Conservation (phyloP, 2,329 filamentous ascomycete species). For the Coniochaeta ligniaria region DNA sequence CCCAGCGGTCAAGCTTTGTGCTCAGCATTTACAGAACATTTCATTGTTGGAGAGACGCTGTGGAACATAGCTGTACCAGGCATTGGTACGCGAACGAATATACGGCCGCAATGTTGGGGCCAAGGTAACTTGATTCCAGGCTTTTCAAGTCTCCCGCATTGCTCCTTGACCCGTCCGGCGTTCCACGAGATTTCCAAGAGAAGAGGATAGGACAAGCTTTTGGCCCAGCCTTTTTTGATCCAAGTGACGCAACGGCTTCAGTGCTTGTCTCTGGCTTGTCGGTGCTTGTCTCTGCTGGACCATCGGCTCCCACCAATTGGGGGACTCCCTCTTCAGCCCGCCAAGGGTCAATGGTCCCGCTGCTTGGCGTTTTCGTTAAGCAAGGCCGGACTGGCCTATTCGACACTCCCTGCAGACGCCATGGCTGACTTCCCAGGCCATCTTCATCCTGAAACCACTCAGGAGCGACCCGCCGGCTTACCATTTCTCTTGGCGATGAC, state of each 20-base stretch:
- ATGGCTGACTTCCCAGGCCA: neutral
- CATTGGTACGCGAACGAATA: too few species aligned
- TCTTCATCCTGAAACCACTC: constrained; percentile 1
- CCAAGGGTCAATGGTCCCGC: neutral
- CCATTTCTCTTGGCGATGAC: constrained; percentile 1
- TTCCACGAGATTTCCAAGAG: neutral
- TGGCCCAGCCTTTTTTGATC: neutral
- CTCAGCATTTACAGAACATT: too few species aligned
- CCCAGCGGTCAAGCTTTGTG: too few species aligned
- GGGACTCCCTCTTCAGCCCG: neutral
- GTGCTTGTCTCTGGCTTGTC: neutral
- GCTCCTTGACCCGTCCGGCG: neutral
- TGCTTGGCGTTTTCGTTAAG: neutral
- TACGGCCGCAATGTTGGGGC: neutral
- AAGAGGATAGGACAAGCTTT: neutral
- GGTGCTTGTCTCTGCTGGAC: neutral
- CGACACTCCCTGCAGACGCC: neutral
- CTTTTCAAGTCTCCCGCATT: neutral
- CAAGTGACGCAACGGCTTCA: neutral
- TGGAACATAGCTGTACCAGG: too few species aligned
- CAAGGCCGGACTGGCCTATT: neutral
- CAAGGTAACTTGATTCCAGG: neutral
- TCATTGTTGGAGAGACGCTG: too few species aligned
- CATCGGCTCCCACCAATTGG: neutral
- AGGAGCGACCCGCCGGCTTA: neutral